Evolutionary conservation across 352 stramenopile genomes (phyloP).

Genomic region (Globisporangium cederbergense): DNA sequence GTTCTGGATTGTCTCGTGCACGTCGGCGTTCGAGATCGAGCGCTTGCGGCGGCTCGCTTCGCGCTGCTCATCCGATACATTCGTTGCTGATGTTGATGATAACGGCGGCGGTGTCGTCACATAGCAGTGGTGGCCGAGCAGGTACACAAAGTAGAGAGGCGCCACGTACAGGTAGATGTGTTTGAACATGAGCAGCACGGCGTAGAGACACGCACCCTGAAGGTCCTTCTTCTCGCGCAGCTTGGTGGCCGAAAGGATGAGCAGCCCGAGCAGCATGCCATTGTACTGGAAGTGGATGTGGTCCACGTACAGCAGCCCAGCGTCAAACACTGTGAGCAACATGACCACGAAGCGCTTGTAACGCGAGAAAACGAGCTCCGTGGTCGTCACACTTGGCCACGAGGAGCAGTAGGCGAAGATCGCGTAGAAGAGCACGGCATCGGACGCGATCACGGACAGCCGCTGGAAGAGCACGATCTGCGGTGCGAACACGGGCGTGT

Average conservation of each 20-base stretch:
- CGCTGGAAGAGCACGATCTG: slow-evolving; percentile 90
- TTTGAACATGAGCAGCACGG: slow-evolving; percentile 95
- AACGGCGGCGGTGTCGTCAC: slow-evolving; percentile 19
- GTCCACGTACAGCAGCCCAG: slow-evolving; percentile 94
- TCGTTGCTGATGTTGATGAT: slow-evolving; percentile 6
- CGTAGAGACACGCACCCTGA: slow-evolving; percentile 88
- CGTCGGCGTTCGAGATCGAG: slow-evolving; percentile 69
- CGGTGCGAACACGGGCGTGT: slow-evolving; percentile 50
- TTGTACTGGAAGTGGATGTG: slow-evolving; percentile 99
- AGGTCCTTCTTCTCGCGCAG: slow-evolving; percentile 80
- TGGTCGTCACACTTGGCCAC: slow-evolving; percentile 76
- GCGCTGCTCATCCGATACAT: slow-evolving; percentile 15
- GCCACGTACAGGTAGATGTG: slow-evolving; percentile 96
- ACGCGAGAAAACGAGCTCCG: slow-evolving; percentile 54
- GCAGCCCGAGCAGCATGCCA: slow-evolving; percentile 93
- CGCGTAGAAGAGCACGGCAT: slow-evolving; percentile 88
- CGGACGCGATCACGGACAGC: slow-evolving; percentile 88
- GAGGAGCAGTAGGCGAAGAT: slow-evolving; percentile 74
- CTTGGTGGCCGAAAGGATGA: slow-evolving; percentile 90
- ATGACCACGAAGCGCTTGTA: slow-evolving; percentile 70
- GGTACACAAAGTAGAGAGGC: slow-evolving; percentile 95
- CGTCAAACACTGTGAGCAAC: slow-evolving; percentile 90
- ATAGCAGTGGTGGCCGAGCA: slow-evolving; percentile 92
- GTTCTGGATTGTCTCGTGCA: slow-evolving; percentile 63
- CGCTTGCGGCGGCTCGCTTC: slow-evolving; percentile 36